phyloP scores from a whole-genome alignment of 208 protist species.

The Wallacemonas sp. region DNA sequence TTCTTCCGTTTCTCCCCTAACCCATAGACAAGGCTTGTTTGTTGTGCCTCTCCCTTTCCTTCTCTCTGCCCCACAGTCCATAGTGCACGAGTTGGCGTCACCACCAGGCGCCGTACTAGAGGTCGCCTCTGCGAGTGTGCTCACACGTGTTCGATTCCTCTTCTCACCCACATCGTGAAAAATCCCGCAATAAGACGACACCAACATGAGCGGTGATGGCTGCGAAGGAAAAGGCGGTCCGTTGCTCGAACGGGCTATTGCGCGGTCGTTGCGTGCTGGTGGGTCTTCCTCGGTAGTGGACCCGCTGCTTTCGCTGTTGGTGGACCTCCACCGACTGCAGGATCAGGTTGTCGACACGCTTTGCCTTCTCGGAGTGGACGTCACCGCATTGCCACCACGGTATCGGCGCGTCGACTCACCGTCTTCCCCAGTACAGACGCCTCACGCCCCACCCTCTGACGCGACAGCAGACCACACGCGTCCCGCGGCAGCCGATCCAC shows the following conservation, averaged over 20 bases:
- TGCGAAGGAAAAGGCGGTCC: not conserved
- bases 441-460: conserved; percentile 11
- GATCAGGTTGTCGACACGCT: conserved; percentile 29
- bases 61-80: too few relatives aligned
- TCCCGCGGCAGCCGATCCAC: not conserved
- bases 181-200: too few relatives aligned
- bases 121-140: too few relatives aligned
- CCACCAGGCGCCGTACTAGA: too few relatives aligned
- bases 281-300: conserved; percentile 50
- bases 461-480: not conserved
- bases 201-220: not conserved
- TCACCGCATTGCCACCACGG: not conserved
- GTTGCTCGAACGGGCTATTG: not conserved
- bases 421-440: too few relatives aligned
- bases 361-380: conserved; percentile 25
- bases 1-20: too few relatives aligned
- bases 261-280: conserved; percentile 32
- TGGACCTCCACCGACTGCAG: conserved; percentile 51
- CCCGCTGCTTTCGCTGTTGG: conserved; percentile 62
- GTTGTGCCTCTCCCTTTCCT: too few relatives aligned
- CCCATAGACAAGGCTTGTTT: too few relatives aligned
- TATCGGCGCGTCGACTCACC: too few relatives aligned
- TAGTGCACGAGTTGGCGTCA: too few relatives aligned
- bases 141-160: too few relatives aligned
- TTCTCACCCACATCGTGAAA: too few relatives aligned